These are phyloP conservation scores for Pichia kluyveri DNA, from an alignment of 805 yeast genomes.

Conservation along the genomic window DNA sequence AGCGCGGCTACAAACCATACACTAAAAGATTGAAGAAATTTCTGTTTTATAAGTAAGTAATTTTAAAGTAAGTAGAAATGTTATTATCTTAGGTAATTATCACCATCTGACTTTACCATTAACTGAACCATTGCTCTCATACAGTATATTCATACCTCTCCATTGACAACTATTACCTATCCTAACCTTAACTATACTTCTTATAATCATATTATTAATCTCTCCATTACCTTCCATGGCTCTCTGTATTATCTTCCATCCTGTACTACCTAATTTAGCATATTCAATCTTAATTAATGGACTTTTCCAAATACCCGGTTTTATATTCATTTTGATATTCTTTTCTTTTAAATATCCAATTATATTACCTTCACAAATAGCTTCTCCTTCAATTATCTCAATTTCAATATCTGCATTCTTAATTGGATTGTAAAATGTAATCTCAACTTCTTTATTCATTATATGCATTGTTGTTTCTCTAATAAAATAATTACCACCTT, in stretches of 20 bases:
- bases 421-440: constrained; percentile 47
- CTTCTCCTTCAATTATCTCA: constrained; percentile 36
- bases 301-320: constrained; percentile 45
- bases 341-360: constrained; percentile 35
- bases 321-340: constrained; percentile 33
- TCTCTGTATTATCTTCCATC: constrained; percentile 41
- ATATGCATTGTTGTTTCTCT: constrained; percentile 45
- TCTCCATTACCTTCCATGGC: constrained; percentile 43
- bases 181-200: constrained; percentile 32
- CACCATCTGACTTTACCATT: constrained; percentile 5
- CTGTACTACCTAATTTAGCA: constrained; percentile 29
- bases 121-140: constrained; percentile 16
- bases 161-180: constrained; percentile 29
- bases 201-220: constrained; percentile 29
- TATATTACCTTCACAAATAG: constrained; percentile 35
- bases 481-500: constrained; percentile 26
- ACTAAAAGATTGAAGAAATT: too few relatives aligned
- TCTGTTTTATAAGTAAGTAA: too few relatives aligned
- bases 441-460: constrained; percentile 44
- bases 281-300: constrained; percentile 42
- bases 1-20: too few relatives aligned
- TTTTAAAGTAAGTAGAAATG: too few relatives aligned
- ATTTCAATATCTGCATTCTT: constrained; percentile 35
- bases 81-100: too few relatives aligned
- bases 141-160: constrained; percentile 29